A percentile compares a stretch with the other conserved stretches of the same genome.
Conservation (phyloP, 225 moss, liverwort and hornwort species). For the Rhytidiadelphus loreus region DNA sequence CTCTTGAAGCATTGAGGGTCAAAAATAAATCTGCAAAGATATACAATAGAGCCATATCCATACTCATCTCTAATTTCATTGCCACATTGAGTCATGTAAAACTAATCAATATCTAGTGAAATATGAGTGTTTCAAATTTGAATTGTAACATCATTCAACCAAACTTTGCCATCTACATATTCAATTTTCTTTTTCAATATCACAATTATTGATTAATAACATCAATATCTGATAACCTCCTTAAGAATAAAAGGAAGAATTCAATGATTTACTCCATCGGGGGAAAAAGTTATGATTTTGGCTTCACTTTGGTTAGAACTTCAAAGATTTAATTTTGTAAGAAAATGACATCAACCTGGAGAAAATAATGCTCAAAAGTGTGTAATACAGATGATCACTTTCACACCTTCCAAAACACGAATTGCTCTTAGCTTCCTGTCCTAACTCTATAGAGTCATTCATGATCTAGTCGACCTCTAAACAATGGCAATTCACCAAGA, state of each 20-base stretch:
- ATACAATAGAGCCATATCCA: too few relatives aligned
- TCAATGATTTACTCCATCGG: background rate
- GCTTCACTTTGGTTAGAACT: background rate
- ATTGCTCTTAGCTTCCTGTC: too few relatives aligned
- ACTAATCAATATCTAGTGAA: background rate
- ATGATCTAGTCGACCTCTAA: too few relatives aligned
- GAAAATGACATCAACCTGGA: too few relatives aligned
- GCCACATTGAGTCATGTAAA: background rate
- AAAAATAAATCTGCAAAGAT: too few relatives aligned
- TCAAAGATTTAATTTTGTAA: too few relatives aligned
- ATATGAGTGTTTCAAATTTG: background rate
- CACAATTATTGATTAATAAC: background rate
- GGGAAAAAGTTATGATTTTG: background rate
- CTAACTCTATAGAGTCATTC: too few relatives aligned
- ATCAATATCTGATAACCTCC: background rate
- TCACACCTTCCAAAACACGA: too few relatives aligned
- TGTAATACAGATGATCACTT: too few relatives aligned
- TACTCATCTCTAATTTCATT: background rate
- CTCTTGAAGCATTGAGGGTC: too few relatives aligned
- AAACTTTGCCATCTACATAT: background rate
- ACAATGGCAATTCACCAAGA: too few relatives aligned
- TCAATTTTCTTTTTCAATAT: background rate
- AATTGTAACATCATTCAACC: background rate
- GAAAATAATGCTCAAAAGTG: too few relatives aligned
- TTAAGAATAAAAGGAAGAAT: background rate